Evolutionary conservation across 2,329 filamentous ascomycete species (phyloP).

Genomic region (Cercospora janseana): DNA sequence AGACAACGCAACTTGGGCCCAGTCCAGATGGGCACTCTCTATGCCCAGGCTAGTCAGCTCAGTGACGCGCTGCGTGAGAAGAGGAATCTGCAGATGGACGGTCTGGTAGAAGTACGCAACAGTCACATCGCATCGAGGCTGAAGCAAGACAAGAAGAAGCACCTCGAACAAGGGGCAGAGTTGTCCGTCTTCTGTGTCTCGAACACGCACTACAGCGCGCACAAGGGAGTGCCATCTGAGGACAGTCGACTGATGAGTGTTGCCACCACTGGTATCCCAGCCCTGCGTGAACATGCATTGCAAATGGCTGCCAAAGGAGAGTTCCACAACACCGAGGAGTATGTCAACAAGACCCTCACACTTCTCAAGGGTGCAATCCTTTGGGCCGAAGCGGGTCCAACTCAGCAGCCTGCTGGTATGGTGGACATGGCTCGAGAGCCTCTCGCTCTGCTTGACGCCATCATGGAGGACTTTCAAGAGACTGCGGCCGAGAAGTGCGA

Average conservation of each 20-base stretch:
- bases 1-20: conserved; percentile 12
- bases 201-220: conserved; percentile 28
- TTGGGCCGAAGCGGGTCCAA: conserved; percentile 16
- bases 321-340: conserved; percentile 17
- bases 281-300: conserved; percentile 23
- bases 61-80: conserved; percentile 27
- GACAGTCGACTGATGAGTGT: conserved; percentile 12
- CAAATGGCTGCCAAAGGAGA: conserved; percentile 17
- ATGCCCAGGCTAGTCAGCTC: not conserved
- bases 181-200: conserved; percentile 28
- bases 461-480: conserved; percentile 6
- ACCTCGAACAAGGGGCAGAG: conserved; percentile 9
- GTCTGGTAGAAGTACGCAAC: conserved; percentile 27
- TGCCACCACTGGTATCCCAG: conserved; percentile 26
- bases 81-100: conserved; percentile 26
- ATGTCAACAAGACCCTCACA: conserved; percentile 13
- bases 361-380: conserved; percentile 19
- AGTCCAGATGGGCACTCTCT: not conserved
- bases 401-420: conserved; percentile 1
- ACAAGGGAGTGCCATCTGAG: conserved; percentile 15
- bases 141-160: conserved; percentile 13
- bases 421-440: conserved; percentile 7
- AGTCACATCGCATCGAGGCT: conserved; percentile 11
- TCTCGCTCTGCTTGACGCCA: not conserved
- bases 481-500: not conserved